Conservation (phyloP, 225 moss, liverwort and hornwort genomes). For the Climacium dendroides region DNA sequence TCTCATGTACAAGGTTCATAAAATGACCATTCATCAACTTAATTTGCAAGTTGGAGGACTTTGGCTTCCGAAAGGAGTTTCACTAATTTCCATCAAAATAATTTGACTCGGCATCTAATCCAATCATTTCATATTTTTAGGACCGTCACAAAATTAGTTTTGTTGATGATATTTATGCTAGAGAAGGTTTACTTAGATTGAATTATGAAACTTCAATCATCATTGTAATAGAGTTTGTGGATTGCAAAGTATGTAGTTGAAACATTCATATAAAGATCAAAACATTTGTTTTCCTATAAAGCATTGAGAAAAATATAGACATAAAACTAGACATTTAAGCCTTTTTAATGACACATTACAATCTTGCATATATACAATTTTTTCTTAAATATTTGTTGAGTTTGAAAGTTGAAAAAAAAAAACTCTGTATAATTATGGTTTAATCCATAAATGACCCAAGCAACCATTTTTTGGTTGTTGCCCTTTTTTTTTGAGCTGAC, state of each 20-base stretch:
- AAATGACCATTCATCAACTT: neutral
- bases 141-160: rapidly evolving
- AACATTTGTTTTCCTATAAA: neutral
- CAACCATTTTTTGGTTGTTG: too few relatives aligned
- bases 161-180: neutral
- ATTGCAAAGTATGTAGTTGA: neutral
- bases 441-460: too few relatives aligned
- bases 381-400: neutral
- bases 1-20: neutral
- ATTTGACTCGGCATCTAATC: too few relatives aligned
- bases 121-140: too few relatives aligned
- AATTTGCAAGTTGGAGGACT: neutral
- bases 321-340: neutral
- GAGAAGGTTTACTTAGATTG: rapidly evolving
- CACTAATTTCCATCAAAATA: neutral
- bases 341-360: neutral
- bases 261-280: neutral
- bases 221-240: too few relatives aligned
- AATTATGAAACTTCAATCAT: neutral
- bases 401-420: too few relatives aligned
- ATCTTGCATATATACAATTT: neutral
- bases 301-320: neutral
- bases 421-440: too few relatives aligned
- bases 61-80: neutral
- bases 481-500: too few relatives aligned